A percentile compares a stretch with the other conserved stretches of the same genome.
Evolutionary conservation across 2,329 filamentous ascomycete genomes (phyloP).

Genomic region (Penicillium sp.): DNA sequence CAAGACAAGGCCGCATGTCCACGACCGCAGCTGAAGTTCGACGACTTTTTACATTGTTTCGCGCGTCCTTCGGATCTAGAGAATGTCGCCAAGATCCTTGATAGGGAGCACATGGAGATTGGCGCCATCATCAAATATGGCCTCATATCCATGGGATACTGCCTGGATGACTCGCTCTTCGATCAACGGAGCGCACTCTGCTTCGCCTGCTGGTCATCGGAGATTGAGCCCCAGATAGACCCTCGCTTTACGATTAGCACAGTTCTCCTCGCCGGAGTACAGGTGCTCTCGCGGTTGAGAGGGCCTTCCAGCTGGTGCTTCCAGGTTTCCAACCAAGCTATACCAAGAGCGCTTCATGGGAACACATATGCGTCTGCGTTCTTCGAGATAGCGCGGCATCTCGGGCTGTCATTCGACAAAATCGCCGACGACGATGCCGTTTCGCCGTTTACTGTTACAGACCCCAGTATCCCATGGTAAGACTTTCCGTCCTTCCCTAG

Average conservation of each 20-base stretch:
- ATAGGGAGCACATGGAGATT: not conserved
- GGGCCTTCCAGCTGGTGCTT: not conserved
- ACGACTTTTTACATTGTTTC: not conserved
- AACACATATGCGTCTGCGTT: not conserved
- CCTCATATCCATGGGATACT: not conserved
- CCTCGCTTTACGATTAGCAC: not conserved
- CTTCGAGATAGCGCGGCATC: not conserved
- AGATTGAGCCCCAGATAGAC: not conserved
- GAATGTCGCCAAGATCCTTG: not conserved
- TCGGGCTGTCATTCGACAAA: not conserved
- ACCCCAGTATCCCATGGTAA: not conserved
- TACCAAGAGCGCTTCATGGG: not conserved
- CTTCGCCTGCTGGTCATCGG: not conserved
- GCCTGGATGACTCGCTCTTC: not conserved
- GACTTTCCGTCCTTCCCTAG: too few relatives aligned
- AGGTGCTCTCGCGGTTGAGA: not conserved
- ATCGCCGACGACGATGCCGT: not conserved
- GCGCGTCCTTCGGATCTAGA: not conserved
- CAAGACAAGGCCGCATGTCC: not conserved
- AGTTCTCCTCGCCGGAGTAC: not conserved
- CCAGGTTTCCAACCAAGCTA: not conserved
- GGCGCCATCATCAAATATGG: not conserved
- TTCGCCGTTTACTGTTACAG: not conserved
- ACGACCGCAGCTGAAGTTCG: not conserved
- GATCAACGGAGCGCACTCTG: not conserved